Percentiles rank a stretch among this genome's conserved stretches.
Conservation (phyloP, 768 basidiomycete genomes). For the Mycena amicta region DNA sequence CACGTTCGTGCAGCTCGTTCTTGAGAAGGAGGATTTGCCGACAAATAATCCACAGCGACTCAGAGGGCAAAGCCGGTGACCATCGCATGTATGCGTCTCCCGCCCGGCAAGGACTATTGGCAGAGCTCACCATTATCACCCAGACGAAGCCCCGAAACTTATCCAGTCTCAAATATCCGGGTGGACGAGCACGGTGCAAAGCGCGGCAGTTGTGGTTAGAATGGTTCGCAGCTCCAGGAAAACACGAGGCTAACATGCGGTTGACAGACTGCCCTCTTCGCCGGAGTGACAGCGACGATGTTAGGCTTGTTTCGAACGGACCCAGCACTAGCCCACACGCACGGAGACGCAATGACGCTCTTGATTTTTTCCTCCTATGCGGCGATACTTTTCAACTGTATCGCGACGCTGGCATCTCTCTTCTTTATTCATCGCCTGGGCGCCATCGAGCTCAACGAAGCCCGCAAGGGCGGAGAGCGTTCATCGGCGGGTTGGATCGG, state of each 20-base stretch:
- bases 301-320: not conserved
- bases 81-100: no score
- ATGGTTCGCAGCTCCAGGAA: no score
- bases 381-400: conserved; percentile 5
- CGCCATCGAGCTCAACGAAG: conserved; percentile 5
- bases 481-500: not conserved
- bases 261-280: conserved; percentile 3
- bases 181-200: conserved; percentile 4
- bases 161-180: conserved; percentile 1
- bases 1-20: no score
- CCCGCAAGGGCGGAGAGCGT: not conserved
- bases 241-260: not conserved
- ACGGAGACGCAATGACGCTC: not conserved
- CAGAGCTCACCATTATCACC: no score
- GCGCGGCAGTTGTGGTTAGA: conserved; percentile 3
- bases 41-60: no score
- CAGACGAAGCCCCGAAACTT: conserved; percentile 8
- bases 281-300: not conserved
- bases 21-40: no score
- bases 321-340: not conserved
- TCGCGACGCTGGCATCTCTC: conserved; percentile 1
- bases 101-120: no score
- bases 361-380: conserved; percentile 3
- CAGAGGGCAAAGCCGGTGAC: no score
- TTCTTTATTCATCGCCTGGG: conserved; percentile 6